phyloP scores from a whole-genome alignment of 1,284 basidiomycete species.

The Malassezia cuniculi region DNA sequence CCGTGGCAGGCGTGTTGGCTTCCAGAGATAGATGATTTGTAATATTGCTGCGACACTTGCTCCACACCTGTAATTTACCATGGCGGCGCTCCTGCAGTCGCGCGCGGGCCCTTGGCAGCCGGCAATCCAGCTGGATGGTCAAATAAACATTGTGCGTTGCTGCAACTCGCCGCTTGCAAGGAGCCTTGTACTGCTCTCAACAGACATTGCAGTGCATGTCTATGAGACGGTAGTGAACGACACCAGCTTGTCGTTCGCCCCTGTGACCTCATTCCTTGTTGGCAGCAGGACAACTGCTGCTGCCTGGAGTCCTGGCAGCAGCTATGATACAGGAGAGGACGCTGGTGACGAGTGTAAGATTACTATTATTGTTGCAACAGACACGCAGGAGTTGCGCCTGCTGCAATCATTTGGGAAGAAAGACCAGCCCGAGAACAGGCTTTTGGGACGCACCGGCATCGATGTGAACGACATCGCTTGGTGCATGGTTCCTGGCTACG shows the following conservation, averaged over 20 bases:
- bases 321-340: constrained; percentile 1
- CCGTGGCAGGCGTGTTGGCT: constrained; percentile 4
- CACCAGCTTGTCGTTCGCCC: constrained; percentile 1
- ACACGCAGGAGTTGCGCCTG: constrained; percentile 3
- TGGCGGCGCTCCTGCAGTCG: constrained; percentile 2
- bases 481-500: constrained; percentile 10
- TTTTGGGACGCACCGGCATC: background rate
- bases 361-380: constrained; percentile 1
- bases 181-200: constrained; percentile 4
- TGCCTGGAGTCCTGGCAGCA: constrained; percentile 9
- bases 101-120: constrained; percentile 13
- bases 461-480: constrained; percentile 7
- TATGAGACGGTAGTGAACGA: background rate
- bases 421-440: background rate
- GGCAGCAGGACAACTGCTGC: constrained; percentile 1
- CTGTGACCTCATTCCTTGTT: constrained; percentile 9
- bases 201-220: constrained; percentile 4
- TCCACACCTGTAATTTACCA: too few species aligned
- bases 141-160: constrained; percentile 7
- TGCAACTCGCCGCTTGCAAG: constrained; percentile 10
- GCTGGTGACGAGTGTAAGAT: background rate
- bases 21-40: background rate
- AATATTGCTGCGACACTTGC: too few species aligned
- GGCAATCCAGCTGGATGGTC: constrained; percentile 2
- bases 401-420: constrained; percentile 1